A percentile compares a stretch with the other conserved stretches of the same genome.
Conservation (phyloP, 2,329 filamentous ascomycete genomes). For the Ascosphaera apis region DNA sequence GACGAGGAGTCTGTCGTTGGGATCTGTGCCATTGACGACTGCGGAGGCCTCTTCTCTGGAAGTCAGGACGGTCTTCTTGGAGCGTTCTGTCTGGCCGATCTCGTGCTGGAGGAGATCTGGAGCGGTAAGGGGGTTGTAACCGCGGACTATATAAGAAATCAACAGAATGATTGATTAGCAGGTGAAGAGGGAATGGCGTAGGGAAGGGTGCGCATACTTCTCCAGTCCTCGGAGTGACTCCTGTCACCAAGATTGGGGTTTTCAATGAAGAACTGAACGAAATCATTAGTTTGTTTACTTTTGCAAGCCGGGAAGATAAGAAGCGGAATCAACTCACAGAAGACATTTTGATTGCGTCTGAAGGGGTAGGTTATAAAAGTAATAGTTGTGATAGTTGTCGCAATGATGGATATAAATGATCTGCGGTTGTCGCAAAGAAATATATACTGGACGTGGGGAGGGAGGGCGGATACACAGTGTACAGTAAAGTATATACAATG, state of each 20-base stretch:
- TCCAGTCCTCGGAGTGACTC: conserved; percentile 53
- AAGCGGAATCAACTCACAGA: too few relatives aligned
- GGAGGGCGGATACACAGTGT: too few relatives aligned
- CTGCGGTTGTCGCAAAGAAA: too few relatives aligned
- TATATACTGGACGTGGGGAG: too few relatives aligned
- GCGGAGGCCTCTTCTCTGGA: conserved; percentile 37
- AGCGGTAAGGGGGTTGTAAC: conserved; percentile 80
- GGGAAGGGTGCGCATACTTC: conserved; percentile 40
- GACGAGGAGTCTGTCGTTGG: conserved; percentile 40
- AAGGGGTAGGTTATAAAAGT: too few relatives aligned
- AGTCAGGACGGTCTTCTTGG: conserved; percentile 30
- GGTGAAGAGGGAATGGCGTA: conserved; percentile 1
- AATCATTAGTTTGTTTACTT: too few relatives aligned
- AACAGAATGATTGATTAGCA: background rate
- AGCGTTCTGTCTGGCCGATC: conserved; percentile 32
- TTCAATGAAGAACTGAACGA: conserved; percentile 44
- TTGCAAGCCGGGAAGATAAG: too few relatives aligned
- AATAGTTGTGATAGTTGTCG: too few relatives aligned
- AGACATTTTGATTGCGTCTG: too few relatives aligned
- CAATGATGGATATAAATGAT: too few relatives aligned
- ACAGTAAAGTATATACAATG: too few relatives aligned
- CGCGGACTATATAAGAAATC: conserved; percentile 35
- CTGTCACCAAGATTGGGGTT: conserved; percentile 61
- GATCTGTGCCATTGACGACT: conserved; percentile 36
- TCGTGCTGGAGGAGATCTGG: conserved; percentile 91